Evolutionary conservation across 2,329 filamentous ascomycete species (phyloP), one percentile per base, ranked within the genome.

Genomic region (Xylaria digitata): DNA sequence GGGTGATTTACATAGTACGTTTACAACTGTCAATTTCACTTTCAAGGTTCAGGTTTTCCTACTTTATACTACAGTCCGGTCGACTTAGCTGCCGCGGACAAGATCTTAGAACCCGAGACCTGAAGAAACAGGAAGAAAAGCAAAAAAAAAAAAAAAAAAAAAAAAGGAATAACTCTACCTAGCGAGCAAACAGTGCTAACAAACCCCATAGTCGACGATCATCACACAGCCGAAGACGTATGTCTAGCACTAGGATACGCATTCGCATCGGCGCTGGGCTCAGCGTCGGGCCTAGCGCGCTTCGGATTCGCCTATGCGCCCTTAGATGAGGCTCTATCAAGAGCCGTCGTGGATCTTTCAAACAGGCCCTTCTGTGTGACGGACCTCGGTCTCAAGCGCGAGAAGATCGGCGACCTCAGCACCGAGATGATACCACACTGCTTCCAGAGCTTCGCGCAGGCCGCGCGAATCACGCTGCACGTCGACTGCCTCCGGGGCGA

Each of bases 341-440:
- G 94, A 74, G 95, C 94, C 19, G 96, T 99, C 32, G 90, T 99
- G 75, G 96, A 99, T 80, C 87, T 99, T 37, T 97, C 93, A 65
- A 97, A 97, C 82, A 90, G 96, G 0, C 95, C 96, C 1, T 97
- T 89, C 82, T 87, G 86, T 70, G 92, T 97, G 19, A 87, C 96
- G 62, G 89, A 97, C 63, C 84, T 98, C 13, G 94, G 93, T 11
- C 88, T 97, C 68, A 90, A 87, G 84, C 89, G 96, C 69, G 96
- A 98, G 84, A 96, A 93, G 86, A 92, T 99, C 75, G 96, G 96
- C 64, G 93, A 96, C 77, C 83, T 99, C 73, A 95, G 91, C 83
- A 92, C 89, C 75, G 95, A 99, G 86, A 99, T 99, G 96, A 89
- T 99, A 48, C 94, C 95, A 52, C 96, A 99, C 84, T 97, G 94